Evolutionary conservation across 2,329 filamentous ascomycete genomes (phyloP).

Genomic region (Neurospora sp.): DNA sequence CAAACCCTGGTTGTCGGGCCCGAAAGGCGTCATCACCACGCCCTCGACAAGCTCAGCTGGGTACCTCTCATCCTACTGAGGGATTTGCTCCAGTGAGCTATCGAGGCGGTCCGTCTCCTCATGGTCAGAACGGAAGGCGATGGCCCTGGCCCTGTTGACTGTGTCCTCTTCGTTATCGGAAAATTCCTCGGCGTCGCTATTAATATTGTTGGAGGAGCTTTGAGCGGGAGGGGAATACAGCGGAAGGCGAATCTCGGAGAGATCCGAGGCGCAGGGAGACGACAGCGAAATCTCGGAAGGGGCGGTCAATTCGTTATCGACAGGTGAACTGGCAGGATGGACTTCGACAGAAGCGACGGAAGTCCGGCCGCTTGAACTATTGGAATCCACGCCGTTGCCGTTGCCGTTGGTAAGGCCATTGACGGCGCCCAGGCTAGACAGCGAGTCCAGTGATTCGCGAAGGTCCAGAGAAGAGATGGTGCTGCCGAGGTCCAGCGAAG

Average conservation of each 20-base stretch:
- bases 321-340: not conserved
- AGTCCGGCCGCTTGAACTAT: not conserved
- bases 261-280: not conserved
- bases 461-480: not conserved
- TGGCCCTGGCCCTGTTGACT: not conserved
- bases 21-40: not conserved
- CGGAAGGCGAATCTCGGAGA: not conserved
- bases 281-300: not conserved
- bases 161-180: not conserved
- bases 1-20: not conserved
- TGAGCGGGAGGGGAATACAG: not conserved
- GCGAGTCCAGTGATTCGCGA: not conserved
- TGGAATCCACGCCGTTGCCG: not conserved
- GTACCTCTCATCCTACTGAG: not conserved
- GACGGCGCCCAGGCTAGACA: not conserved
- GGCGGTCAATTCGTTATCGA: not conserved
- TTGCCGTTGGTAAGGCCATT: not conserved
- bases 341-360: not conserved
- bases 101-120: not conserved
- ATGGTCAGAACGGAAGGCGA: not conserved
- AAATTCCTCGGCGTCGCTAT: not conserved
- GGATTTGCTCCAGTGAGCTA: not conserved
- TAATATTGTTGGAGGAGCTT: not conserved
- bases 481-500: not conserved
- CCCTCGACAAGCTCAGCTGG: not conserved